Evolutionary conservation across 495 filamentous ascomycete genomes (phyloP), one percentile per base, ranked within the genome.

Genomic region (Xylaria flabelliformis): DNA sequence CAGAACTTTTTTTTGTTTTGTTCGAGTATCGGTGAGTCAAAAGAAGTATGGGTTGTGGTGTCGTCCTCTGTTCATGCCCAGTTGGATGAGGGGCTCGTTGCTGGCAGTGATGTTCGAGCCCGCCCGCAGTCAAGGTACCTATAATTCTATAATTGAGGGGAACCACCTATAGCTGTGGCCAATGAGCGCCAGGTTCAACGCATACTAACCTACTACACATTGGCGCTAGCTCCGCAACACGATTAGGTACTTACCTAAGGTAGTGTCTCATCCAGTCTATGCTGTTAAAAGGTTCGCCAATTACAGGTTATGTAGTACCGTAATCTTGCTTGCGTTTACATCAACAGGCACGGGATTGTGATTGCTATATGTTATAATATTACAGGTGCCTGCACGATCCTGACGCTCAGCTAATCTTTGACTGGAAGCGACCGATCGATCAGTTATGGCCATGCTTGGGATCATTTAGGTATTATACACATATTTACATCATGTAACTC

Each of bases 401-500:
- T 36, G 36, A 63, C 36, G 32, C 59, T 15, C n/a, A 13, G 42
- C 34, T n/a, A 12, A 41, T 61, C 17, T 58, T 32, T 69, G 66
- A 53, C 50, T 42, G 41, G 51, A 26, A 55, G 41, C 67, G 21
- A 26, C 64, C 29, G 34, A 41, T 51, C 65, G 21, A 46, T 61
- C 21, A 17, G 39, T 8, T 44, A 42, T 24, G 21, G 36, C 48
- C 42, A 61, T 51, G 8, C 19, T 53, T n/a, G 17, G 17, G 24
- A 56, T 42, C 32, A 42, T 19, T 64, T 29, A 32, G 67, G 73
- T 74, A 63, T 75, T 74, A 59, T 74, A 76, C 67, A 70, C 64
- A 68, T 76, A 75, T 79, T 73, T 77, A 79, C 77, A 79, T 41
- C 67, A 68, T 67, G 67, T 64, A 61, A 69, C 48, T 34, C 34